Conservation (phyloP, 2,329 filamentous ascomycete genomes). For the Colletotrichum sp. region DNA sequence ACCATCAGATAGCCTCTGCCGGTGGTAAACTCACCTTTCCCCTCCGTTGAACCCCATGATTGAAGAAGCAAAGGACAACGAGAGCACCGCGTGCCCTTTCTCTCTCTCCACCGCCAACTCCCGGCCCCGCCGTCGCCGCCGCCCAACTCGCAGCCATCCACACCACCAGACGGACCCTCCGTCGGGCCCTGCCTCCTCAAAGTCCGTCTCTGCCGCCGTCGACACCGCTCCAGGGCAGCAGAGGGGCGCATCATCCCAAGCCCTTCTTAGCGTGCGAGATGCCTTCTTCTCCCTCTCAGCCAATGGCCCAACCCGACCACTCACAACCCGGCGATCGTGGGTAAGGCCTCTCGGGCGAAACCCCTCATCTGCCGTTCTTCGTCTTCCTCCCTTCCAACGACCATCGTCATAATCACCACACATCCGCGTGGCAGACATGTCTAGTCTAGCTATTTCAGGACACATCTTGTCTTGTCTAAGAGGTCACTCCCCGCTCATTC, state of each 20-base stretch:
- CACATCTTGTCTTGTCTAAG: neutral
- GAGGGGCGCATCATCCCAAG: neutral
- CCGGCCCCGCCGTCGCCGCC: neutral
- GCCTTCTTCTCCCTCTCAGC: neutral
- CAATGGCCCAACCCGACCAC: neutral
- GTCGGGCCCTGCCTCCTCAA: neutral
- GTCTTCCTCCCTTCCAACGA: neutral
- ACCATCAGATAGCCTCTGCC: neutral
- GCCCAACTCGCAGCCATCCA: neutral
- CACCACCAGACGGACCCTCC: neutral
- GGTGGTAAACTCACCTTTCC: neutral
- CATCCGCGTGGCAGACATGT: neutral
- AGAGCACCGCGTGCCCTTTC: neutral
- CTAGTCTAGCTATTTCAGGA: neutral
- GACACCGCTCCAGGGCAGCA: neutral
- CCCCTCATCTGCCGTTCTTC: neutral
- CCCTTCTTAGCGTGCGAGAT: neutral
- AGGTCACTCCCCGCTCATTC: neutral
- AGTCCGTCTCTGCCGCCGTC: neutral
- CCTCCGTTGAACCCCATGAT: neutral
- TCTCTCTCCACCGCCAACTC: neutral
- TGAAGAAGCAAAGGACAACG: neutral
- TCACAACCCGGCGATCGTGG: slow-evolving; percentile 13
- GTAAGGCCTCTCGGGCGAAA: slow-evolving; percentile 19
- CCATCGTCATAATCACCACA: neutral